Evolutionary conservation across 768 basidiomycete species (phyloP).

Genomic region (Lactifluus rugatus): DNA sequence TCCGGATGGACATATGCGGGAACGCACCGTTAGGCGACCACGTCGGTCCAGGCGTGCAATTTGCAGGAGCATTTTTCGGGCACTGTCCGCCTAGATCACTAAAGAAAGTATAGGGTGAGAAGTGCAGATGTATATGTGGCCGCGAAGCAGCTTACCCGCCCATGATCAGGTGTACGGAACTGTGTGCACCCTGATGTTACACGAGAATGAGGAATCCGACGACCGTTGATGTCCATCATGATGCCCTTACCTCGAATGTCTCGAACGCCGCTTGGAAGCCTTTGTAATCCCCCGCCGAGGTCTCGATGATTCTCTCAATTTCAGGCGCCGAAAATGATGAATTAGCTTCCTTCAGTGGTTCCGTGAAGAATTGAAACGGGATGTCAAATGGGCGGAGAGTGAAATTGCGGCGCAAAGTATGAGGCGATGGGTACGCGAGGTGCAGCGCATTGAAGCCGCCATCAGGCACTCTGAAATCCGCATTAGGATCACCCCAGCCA

Average conservation of each 20-base stretch:
- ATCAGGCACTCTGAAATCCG: conserved; percentile 21
- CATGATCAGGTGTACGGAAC: conserved; percentile 26
- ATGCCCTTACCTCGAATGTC: conserved; percentile 21
- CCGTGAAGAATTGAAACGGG: conserved; percentile 13
- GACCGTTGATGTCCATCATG: not conserved
- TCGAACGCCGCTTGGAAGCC: conserved; percentile 28
- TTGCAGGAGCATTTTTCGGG: conserved; percentile 22
- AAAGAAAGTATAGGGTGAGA: not conserved
- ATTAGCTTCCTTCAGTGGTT: conserved; percentile 23
- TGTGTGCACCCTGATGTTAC: conserved; percentile 26
- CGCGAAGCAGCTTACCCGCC: conserved; percentile 23
- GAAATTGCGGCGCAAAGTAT: conserved; percentile 28
- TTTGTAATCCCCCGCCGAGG: conserved; percentile 26
- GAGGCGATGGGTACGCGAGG: conserved; percentile 28
- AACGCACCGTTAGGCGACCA: conserved; percentile 28
- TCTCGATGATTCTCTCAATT: conserved; percentile 23
- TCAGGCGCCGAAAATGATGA: conserved; percentile 22
- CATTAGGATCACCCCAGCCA: conserved; percentile 23
- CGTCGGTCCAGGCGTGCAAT: conserved; percentile 24
- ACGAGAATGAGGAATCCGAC: not conserved
- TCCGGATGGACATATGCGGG: not conserved
- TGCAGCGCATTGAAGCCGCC: conserved; percentile 25
- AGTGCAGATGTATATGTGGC: not conserved
- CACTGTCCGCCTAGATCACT: conserved; percentile 27
- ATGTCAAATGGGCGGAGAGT: conserved; percentile 26